phyloP scores from a whole-genome alignment of 306 rosid genomes.

The Vigna unguiculata region DNA sequence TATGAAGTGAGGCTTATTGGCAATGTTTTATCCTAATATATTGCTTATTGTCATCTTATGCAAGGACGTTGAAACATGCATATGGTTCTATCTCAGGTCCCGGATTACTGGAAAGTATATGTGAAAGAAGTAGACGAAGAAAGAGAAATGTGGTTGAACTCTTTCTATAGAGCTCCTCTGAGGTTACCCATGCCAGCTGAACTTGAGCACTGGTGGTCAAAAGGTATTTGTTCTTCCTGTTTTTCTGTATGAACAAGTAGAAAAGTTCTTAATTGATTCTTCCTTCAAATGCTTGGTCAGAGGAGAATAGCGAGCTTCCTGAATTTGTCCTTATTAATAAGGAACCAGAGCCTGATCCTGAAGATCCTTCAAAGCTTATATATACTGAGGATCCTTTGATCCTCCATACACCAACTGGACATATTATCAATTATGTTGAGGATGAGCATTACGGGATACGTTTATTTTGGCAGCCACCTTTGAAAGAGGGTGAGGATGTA shows the following conservation, averaged over 20 bases:
- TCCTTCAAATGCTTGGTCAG: slow-evolving; percentile 61
- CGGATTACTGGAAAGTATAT: slow-evolving; percentile 90
- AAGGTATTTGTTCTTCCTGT: slow-evolving; percentile 52
- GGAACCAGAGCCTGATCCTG: slow-evolving; percentile 90
- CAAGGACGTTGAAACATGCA: slow-evolving; percentile 20
- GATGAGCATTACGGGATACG: slow-evolving; percentile 87
- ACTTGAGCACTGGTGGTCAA: slow-evolving; percentile 92
- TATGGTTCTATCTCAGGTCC: slow-evolving; percentile 67
- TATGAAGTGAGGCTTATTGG: slow-evolving; percentile 69
- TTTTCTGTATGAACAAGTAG: slow-evolving; percentile 13
- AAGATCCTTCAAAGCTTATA: slow-evolving; percentile 80
- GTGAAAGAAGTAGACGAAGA: slow-evolving; percentile 89
- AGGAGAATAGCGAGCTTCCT: slow-evolving; percentile 58
- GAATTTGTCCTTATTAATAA: slow-evolving; percentile 84
- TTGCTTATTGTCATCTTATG: slow-evolving; percentile 34
- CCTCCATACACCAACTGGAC: slow-evolving; percentile 86
- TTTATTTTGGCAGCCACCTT: slow-evolving; percentile 89
- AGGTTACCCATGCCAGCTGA: slow-evolving; percentile 98
- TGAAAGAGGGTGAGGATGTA: slow-evolving; percentile 65
- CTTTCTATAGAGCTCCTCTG: slow-evolving; percentile 90
- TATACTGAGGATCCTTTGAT: slow-evolving; percentile 80
- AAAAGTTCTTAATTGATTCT: slow-evolving; percentile 27
- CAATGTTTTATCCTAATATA: slow-evolving; percentile 38
- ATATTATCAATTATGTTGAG: slow-evolving; percentile 73
- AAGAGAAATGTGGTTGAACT: slow-evolving; percentile 98